Evolutionary conservation across 1,284 basidiomycete species (phyloP).

Genomic region (Agaricales sp.): DNA sequence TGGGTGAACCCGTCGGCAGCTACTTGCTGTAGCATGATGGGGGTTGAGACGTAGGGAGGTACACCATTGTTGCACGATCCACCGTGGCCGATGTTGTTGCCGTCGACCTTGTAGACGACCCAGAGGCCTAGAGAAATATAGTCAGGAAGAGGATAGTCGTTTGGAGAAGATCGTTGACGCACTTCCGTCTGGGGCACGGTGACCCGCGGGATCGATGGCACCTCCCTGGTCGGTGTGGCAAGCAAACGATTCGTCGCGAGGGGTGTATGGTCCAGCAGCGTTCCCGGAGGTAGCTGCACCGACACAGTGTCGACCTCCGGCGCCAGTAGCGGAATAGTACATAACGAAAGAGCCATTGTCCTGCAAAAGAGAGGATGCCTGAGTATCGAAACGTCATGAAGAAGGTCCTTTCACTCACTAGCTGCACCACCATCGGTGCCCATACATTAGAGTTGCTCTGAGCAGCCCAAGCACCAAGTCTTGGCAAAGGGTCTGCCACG

Average conservation of each 20-base stretch:
- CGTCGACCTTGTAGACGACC: slow-evolving; percentile 16
- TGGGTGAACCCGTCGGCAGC: slow-evolving; percentile 10
- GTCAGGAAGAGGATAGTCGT: neutral
- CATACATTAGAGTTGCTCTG: neutral
- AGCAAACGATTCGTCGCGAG: slow-evolving; percentile 11
- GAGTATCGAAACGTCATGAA: neutral
- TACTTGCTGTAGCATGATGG: slow-evolving; percentile 14
- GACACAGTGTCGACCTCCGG: slow-evolving; percentile 12
- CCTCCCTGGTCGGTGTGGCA: slow-evolving; percentile 14
- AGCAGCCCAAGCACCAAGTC: neutral
- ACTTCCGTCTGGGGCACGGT: slow-evolving; percentile 12
- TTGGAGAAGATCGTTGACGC: neutral
- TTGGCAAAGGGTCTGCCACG: neutral
- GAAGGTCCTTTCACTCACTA: neutral
- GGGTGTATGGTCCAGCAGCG: slow-evolving; percentile 13
- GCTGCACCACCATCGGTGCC: slow-evolving; percentile 1
- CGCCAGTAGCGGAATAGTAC: slow-evolving; percentile 12
- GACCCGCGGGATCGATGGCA: slow-evolving; percentile 15
- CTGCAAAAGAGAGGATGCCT: slow-evolving; percentile 2
- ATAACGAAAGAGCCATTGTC: slow-evolving; percentile 7
- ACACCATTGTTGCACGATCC: slow-evolving; percentile 14
- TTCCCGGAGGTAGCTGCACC: slow-evolving; percentile 12
- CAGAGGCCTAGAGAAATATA: slow-evolving; percentile 4
- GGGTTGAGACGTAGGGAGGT: slow-evolving; percentile 11
- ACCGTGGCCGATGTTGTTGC: slow-evolving; percentile 14